phyloP scores from a whole-genome alignment of 2,329 filamentous ascomycete genomes.

The Diplodia scrobiculata region DNA sequence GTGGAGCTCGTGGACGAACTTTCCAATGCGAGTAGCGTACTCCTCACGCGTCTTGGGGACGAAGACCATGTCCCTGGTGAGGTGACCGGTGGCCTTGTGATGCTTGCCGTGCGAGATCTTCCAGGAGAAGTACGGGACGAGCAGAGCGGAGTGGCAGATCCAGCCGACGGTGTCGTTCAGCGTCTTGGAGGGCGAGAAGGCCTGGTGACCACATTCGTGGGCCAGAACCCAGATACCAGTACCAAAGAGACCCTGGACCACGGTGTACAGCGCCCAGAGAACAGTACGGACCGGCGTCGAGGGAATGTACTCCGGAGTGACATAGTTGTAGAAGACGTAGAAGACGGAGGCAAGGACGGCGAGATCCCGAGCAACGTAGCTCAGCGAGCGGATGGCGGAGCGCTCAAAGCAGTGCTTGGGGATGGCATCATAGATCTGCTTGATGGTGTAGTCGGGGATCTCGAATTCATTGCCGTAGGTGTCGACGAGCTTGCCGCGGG shows the following conservation, averaged over 20 bases:
- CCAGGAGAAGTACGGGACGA: slow-evolving; percentile 99
- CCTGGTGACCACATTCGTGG: slow-evolving; percentile 96
- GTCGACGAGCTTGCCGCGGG: slow-evolving; percentile 73
- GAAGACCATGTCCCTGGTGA: slow-evolving; percentile 99
- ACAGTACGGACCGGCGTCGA: slow-evolving; percentile 65
- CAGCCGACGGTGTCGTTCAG: slow-evolving; percentile 92
- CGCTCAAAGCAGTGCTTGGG: slow-evolving; percentile 96
- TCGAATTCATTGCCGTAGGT: slow-evolving; percentile 94
- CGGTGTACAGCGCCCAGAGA: slow-evolving; percentile 69
- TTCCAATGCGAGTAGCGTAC: slow-evolving; percentile 74
- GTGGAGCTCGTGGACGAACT: slow-evolving; percentile 74
- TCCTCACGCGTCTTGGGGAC: slow-evolving; percentile 87
- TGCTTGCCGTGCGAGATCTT: slow-evolving; percentile 99
- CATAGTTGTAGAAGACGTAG: slow-evolving; percentile 83
- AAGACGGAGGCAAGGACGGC: slow-evolving; percentile 73
- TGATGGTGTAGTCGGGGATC: slow-evolving; percentile 94
- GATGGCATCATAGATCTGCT: slow-evolving; percentile 94
- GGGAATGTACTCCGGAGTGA: slow-evolving; percentile 81
- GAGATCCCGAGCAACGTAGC: slow-evolving; percentile 83
- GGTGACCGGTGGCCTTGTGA: slow-evolving; percentile 97
- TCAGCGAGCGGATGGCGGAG: slow-evolving; percentile 71
- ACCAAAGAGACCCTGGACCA: slow-evolving; percentile 87
- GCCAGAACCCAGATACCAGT: slow-evolving; percentile 96
- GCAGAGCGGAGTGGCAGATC: slow-evolving; percentile 81
- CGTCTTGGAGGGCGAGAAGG: slow-evolving; percentile 88